phyloP scores from a whole-genome alignment of 106 monocot genomes.

The Vanilla planifolia region DNA sequence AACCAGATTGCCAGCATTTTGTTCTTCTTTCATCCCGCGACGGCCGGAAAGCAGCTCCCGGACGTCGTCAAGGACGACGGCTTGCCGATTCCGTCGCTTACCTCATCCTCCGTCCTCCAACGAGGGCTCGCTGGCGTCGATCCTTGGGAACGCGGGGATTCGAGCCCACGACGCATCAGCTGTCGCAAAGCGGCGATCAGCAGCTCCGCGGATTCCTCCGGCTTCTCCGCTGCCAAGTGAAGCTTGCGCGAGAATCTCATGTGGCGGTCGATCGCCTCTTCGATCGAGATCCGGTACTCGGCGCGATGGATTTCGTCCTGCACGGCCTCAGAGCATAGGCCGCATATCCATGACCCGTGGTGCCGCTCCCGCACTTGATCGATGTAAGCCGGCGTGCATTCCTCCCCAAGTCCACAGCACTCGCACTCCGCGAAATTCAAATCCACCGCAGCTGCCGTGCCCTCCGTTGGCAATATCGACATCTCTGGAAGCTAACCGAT shows the following conservation, averaged over 20 bases:
- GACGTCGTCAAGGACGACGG: not conserved
- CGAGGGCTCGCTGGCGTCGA: not conserved
- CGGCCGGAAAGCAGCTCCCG: not conserved
- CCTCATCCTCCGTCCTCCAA: not conserved
- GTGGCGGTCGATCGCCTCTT: constrained; percentile 65
- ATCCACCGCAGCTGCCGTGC: constrained; percentile 11
- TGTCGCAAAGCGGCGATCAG: constrained; percentile 20
- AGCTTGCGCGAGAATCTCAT: constrained; percentile 34
- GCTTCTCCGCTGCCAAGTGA: constrained; percentile 17
- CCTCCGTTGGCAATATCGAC: not conserved
- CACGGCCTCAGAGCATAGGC: constrained; percentile 69
- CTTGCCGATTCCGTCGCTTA: not conserved
- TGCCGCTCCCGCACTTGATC: constrained; percentile 25
- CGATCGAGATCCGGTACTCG: constrained; percentile 27
- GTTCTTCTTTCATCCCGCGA: not conserved
- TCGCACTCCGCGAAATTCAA: constrained; percentile 35
- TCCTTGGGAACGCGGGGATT: constrained; percentile 11
- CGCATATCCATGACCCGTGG: constrained; percentile 63
- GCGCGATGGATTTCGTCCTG: constrained; percentile 57
- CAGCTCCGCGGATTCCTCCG: constrained; percentile 24
- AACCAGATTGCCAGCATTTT: too few species aligned
- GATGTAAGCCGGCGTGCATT: constrained; percentile 70
- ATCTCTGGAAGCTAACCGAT: too few species aligned
- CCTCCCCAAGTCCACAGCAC: constrained; percentile 70
- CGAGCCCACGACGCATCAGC: constrained; percentile 19